Base-by-base conservation (phyloP, 352 stramenopile genomes). In the Globisporangium yorkense region DNA sequence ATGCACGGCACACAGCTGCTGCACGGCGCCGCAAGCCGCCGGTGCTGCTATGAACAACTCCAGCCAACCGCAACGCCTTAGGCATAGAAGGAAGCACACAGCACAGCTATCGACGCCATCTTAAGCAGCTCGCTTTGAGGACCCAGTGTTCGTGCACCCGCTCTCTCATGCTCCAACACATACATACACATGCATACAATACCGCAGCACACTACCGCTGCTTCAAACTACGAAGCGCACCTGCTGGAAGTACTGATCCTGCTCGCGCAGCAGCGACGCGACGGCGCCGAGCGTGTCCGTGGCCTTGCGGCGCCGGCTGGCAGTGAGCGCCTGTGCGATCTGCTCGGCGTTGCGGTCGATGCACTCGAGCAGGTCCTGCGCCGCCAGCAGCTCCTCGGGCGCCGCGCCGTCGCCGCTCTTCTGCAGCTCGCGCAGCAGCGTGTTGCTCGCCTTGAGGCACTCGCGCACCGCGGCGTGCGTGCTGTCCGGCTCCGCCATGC, bases 261-360 rank as follows among this genome's bases (percentile, higher is more conserved):
- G 81, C 54, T 91, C 81, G 31, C 69, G 71, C 45, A 91, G 59
- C 6, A 91, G 65, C 51, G 74, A 63, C 44, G 76, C 77, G 21
- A 84, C 74, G 13, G 59, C 73, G 35, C 59, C 63, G 33, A 61
- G 53, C 13, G 55, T 50, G 50, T 62, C 56, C 8, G 49, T 57
- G 20, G 18, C 43, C 37, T 64, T 67, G 43, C 57, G 70, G 53
- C 48, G 48, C 12, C 67, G 73, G 29, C 65, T 77, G 52, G 73
- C 66, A 16, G 68, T 61, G 53, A 92, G 55, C 51, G 77, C 70
- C 48, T 65, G 59, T 43, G 82, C 78, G 52, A 89, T 87, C 51
- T 82, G 82, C 56, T 89, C 62, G 47, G 75, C 79, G 62, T 92
- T 92, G 51, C 77, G 74, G 63, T 89, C 75, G 35, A 88, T 57